phyloP scores from a whole-genome alignment of 352 stramenopile genomes.

The Phytophthora capsici region DNA sequence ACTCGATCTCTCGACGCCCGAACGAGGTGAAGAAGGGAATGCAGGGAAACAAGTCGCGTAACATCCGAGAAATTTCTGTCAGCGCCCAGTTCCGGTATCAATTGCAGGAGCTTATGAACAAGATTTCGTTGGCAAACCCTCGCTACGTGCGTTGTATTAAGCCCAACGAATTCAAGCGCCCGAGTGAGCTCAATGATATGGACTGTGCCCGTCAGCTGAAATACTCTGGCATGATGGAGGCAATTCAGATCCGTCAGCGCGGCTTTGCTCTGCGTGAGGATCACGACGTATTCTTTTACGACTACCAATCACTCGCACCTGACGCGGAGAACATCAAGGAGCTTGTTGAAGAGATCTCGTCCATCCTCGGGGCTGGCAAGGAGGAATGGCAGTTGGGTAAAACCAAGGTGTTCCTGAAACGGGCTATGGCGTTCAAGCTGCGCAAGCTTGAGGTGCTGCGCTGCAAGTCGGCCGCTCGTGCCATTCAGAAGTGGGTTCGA shows the following conservation, averaged over 20 bases:
- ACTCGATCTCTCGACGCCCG: constrained; percentile 71
- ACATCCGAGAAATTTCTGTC: constrained; percentile 86
- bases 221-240: constrained; percentile 93
- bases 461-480: constrained; percentile 81
- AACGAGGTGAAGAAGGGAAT: constrained; percentile 54
- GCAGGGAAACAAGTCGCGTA: constrained; percentile 76
- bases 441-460: constrained; percentile 83
- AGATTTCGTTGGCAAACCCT: constrained; percentile 88
- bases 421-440: constrained; percentile 80
- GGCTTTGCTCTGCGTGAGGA: constrained; percentile 89
- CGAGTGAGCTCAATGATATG: constrained; percentile 77
- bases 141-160: constrained; percentile 92
- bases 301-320: constrained; percentile 88
- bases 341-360: constrained; percentile 85
- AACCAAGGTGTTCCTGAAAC: constrained; percentile 90
- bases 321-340: constrained; percentile 86
- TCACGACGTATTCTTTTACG: constrained; percentile 92
- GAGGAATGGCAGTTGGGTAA: constrained; percentile 91
- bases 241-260: constrained; percentile 90
- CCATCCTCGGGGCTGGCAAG: constrained; percentile 85
- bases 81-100: constrained; percentile 91
- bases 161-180: constrained; percentile 86
- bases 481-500: constrained; percentile 85
- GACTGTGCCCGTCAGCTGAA: constrained; percentile 90
- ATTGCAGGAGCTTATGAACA: constrained; percentile 89